A percentile compares a stretch with the other conserved stretches of the same genome.
Conservation (phyloP, 2,329 filamentous ascomycete genomes). For the Calonectria multiphialidica region DNA sequence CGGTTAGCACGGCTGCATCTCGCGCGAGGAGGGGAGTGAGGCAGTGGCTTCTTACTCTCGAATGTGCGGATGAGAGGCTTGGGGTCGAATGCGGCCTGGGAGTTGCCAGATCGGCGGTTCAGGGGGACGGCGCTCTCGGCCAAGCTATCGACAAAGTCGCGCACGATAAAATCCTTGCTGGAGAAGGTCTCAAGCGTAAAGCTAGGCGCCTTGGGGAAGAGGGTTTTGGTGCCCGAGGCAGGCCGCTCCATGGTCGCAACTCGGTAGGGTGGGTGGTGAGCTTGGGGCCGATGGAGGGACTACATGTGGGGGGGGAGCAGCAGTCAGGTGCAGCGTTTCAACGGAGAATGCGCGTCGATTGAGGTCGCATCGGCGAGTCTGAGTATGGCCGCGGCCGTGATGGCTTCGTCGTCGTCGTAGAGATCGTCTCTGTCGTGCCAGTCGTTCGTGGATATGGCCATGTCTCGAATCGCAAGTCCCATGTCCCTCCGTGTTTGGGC, state of each 20-base stretch:
- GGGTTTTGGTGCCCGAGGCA: constrained; percentile 67
- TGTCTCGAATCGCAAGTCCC: constrained; percentile 31
- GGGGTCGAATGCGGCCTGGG: constrained; percentile 82
- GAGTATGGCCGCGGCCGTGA: constrained; percentile 18
- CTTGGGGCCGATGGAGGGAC: constrained; percentile 35
- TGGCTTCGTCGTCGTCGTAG: constrained; percentile 22
- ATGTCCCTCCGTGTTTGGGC: constrained; percentile 25
- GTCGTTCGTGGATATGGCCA: constrained; percentile 33
- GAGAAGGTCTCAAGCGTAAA: constrained; percentile 93
- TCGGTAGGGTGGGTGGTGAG: constrained; percentile 39
- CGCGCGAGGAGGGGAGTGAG: neutral
- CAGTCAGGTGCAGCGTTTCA: constrained; percentile 16
- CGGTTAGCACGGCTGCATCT: constrained; percentile 26
- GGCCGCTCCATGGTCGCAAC: constrained; percentile 56
- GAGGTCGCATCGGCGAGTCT: neutral
- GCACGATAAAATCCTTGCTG: constrained; percentile 94
- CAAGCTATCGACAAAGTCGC: constrained; percentile 95
- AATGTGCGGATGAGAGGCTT: constrained; percentile 97
- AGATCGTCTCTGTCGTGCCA: constrained; percentile 28
- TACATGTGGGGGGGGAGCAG: constrained; percentile 45
- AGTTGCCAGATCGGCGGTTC: constrained; percentile 81
- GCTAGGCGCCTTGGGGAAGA: constrained; percentile 83
- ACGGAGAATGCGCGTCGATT: constrained; percentile 3
- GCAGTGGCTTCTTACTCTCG: constrained; percentile 70
- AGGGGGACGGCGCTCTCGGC: constrained; percentile 86